Evolutionary conservation across 371 early-diverging fungal species (phyloP).

Genomic region (Massospora cicadina): DNA sequence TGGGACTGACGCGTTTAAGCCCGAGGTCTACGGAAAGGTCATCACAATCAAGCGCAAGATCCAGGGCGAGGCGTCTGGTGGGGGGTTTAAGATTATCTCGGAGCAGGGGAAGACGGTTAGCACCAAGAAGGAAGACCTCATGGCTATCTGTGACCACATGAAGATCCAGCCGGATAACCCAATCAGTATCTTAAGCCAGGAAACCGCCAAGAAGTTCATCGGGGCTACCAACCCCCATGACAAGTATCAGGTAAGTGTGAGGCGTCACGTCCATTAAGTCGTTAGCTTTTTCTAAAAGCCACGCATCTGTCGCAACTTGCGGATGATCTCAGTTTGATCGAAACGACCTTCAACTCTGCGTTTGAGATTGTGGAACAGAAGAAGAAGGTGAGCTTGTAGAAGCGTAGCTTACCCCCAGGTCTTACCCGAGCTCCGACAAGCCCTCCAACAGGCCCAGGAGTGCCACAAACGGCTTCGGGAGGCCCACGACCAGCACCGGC

Average conservation of each 20-base stretch:
- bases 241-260: constrained; percentile 44
- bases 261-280: not conserved
- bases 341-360: constrained; percentile 44
- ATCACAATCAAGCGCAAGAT: constrained; percentile 72
- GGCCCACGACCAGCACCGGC: constrained; percentile 36
- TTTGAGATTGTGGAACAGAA: constrained; percentile 34
- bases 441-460: constrained; percentile 36
- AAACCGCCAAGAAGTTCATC: constrained; percentile 78
- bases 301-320: constrained; percentile 63
- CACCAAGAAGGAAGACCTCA: constrained; percentile 58
- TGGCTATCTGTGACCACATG: constrained; percentile 71
- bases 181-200: constrained; percentile 78
- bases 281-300: constrained; percentile 61
- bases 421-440: constrained; percentile 37
- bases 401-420: constrained; percentile 12
- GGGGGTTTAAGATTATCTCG: constrained; percentile 53
- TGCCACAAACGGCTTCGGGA: constrained; percentile 40
- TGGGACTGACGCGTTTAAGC: constrained; percentile 63
- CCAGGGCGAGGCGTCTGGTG: constrained; percentile 36
- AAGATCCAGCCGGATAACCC: constrained; percentile 84
- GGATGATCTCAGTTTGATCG: constrained; percentile 44
- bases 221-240: constrained; percentile 59
- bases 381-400: constrained; percentile 16
- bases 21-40: constrained; percentile 54
- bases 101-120: constrained; percentile 33